phyloP scores from a whole-genome alignment of 257 asterid species.

The Nicotiana tomentosiformis region DNA sequence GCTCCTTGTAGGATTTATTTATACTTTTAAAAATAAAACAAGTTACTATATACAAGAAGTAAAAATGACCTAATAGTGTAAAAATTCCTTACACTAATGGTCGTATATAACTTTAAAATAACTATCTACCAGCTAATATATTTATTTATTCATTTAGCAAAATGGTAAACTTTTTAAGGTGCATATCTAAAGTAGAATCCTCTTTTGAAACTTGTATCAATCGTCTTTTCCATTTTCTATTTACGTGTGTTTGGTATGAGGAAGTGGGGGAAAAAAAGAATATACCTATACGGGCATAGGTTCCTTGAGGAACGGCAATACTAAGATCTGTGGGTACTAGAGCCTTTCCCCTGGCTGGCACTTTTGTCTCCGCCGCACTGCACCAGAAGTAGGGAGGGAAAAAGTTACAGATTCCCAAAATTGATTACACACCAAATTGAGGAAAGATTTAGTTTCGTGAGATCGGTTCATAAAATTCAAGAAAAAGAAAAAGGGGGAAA shows the following conservation, averaged over 20 bases:
- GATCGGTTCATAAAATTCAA: not conserved
- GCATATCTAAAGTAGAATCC: not conserved
- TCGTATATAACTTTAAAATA: too few relatives aligned
- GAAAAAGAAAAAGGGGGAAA: not conserved
- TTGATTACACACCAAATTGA: not conserved
- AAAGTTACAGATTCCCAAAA: not conserved
- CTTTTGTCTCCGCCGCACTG: conserved; percentile 57
- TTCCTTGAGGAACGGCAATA: conserved; percentile 72
- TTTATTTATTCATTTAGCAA: not conserved
- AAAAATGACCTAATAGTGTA: too few relatives aligned
- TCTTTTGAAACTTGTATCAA: not conserved
- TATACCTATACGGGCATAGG: conserved; percentile 81
- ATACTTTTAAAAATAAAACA: too few relatives aligned
- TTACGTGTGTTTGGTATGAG: not conserved
- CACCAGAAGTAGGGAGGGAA: not conserved
- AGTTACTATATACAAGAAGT: too few relatives aligned
- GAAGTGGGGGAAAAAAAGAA: not conserved
- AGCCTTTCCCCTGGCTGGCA: conserved; percentile 80
- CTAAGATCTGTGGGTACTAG: conserved; percentile 77
- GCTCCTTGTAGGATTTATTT: too few relatives aligned
- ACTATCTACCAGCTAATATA: not conserved
- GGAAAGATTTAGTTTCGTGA: not conserved
- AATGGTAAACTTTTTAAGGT: not conserved
- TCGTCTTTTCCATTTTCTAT: not conserved
- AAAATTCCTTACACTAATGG: too few relatives aligned